These are phyloP conservation scores for Carex pumila DNA, from an alignment of 176 grass and related monocot genomes.

Conservation along the genomic window DNA sequence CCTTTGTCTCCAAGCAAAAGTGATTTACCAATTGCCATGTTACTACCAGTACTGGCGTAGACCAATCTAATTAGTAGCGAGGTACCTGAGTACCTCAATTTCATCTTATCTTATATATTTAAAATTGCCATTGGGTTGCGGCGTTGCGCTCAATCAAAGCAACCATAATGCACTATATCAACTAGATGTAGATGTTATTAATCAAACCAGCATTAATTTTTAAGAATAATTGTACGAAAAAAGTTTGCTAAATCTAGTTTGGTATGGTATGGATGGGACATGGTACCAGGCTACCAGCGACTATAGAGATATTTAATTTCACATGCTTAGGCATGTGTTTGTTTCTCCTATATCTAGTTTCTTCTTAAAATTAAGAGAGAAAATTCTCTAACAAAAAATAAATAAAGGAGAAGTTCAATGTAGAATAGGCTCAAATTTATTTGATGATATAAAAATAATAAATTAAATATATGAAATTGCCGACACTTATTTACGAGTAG, in stretches of 20 bases:
- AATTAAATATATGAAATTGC: no score
- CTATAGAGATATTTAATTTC: neutral
- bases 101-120: neutral
- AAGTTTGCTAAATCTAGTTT: neutral
- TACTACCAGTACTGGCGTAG: neutral
- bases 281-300: neutral
- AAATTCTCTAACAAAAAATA: no score
- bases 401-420: neutral
- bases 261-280: neutral
- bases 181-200: neutral
- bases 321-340: neutral
- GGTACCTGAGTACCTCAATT: neutral
- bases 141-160: neutral
- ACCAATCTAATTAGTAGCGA: neutral
- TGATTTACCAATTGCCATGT: neutral
- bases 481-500: no score
- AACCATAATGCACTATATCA: slow-evolving; percentile 2
- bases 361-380: neutral
- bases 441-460: no score
- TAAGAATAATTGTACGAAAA: neutral
- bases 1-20: slow-evolving; percentile 17
- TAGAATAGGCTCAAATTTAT: no score
- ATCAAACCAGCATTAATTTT: neutral
- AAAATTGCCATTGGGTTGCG: neutral
- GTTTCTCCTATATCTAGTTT: neutral